These are phyloP conservation scores for Colletotrichum ledebouriae DNA, from an alignment of 2,329 filamentous ascomycete genomes.

Conservation along the genomic window DNA sequence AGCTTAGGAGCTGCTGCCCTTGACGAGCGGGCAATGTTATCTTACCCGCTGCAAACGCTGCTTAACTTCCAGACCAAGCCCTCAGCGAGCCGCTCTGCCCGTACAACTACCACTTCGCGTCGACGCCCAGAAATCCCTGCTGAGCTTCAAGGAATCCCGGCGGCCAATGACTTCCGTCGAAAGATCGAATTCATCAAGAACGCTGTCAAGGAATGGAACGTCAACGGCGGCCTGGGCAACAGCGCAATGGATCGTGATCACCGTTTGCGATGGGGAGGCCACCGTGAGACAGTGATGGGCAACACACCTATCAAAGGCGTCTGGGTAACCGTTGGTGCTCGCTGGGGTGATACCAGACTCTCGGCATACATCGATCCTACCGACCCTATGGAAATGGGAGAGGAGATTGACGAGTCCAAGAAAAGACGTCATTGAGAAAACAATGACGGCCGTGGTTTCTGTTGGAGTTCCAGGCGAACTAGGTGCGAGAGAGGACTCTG, in stretches of 20 bases:
- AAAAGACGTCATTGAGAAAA: slow-evolving; percentile 45
- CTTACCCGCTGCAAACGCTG: slow-evolving; percentile 79
- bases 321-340: slow-evolving; percentile 77
- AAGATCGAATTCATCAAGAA: slow-evolving; percentile 81
- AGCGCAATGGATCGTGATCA: slow-evolving; percentile 68
- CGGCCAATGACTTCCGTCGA: slow-evolving; percentile 78
- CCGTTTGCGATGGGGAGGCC: slow-evolving; percentile 70
- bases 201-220: slow-evolving; percentile 79
- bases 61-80: slow-evolving; percentile 74
- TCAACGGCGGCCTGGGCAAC: slow-evolving; percentile 78
- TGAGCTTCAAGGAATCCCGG: slow-evolving; percentile 73
- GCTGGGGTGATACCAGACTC: slow-evolving; percentile 69
- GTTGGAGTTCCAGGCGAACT: neutral
- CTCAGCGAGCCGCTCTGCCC: slow-evolving; percentile 55
- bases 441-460: neutral
- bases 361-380: slow-evolving; percentile 69
- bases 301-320: slow-evolving; percentile 72
- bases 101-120: slow-evolving; percentile 61
- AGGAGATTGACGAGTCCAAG: slow-evolving; percentile 64
- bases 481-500: slow-evolving; percentile 24
- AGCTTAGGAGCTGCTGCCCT: slow-evolving; percentile 79
- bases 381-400: slow-evolving; percentile 65
- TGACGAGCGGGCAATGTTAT: slow-evolving; percentile 77
- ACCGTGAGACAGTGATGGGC: slow-evolving; percentile 67
- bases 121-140: slow-evolving; percentile 72